phyloP scores from a whole-genome alignment of 2,329 filamentous ascomycete genomes.

The Phaeosphaeriaceae sp. region DNA sequence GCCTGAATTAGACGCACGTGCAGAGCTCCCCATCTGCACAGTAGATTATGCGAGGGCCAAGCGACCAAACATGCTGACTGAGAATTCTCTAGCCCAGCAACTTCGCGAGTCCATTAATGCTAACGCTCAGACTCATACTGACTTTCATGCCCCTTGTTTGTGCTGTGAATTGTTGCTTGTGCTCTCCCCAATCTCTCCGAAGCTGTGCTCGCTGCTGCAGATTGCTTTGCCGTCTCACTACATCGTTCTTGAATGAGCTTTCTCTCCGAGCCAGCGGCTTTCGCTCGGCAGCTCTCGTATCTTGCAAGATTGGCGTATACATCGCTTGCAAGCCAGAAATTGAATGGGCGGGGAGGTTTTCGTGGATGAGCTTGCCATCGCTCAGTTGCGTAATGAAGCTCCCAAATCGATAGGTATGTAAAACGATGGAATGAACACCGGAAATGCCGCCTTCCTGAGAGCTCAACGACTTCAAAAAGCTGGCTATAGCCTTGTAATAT shows the following conservation, averaged over 20 bases:
- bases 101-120: slow-evolving; percentile 29
- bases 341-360: slow-evolving; percentile 37
- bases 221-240: slow-evolving; percentile 15
- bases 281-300: slow-evolving; percentile 16
- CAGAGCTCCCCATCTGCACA: not conserved
- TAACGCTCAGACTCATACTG: slow-evolving; percentile 39
- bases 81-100: slow-evolving; percentile 30
- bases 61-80: too few species aligned
- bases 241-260: slow-evolving; percentile 7
- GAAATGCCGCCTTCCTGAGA: slow-evolving; percentile 23
- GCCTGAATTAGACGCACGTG: not conserved
- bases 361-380: slow-evolving; percentile 31
- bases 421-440: slow-evolving; percentile 24
- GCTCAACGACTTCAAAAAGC: slow-evolving; percentile 28
- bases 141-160: slow-evolving; percentile 36
- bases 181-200: slow-evolving; percentile 36
- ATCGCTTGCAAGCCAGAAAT: slow-evolving; percentile 25
- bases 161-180: slow-evolving; percentile 31
- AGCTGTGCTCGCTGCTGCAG: slow-evolving; percentile 31
- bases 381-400: slow-evolving; percentile 33
- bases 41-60: not conserved
- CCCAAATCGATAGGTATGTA: slow-evolving; percentile 43
- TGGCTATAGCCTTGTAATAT: slow-evolving; percentile 26
- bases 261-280: slow-evolving; percentile 8
- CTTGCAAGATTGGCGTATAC: slow-evolving; percentile 24